A percentile compares a stretch with the other conserved stretches of the same genome.
These are phyloP conservation scores for Termitomyces heimii DNA, from an alignment of 768 basidiomycete species.

Conservation along the genomic window DNA sequence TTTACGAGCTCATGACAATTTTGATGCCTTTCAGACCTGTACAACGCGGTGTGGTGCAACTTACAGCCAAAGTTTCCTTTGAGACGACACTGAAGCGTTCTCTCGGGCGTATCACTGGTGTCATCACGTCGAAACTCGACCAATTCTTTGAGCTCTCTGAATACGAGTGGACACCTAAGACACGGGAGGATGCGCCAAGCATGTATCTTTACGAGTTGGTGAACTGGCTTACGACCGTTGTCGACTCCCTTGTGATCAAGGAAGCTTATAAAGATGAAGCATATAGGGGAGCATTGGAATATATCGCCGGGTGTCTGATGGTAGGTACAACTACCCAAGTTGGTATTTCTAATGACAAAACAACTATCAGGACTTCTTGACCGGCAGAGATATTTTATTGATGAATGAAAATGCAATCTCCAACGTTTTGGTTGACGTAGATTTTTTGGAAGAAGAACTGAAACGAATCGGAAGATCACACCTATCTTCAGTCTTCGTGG, in stretches of 20 bases:
- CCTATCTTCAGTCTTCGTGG: conserved; percentile 66
- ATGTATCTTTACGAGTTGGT: conserved; percentile 93
- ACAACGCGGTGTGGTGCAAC: conserved; percentile 72
- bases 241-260: conserved; percentile 83
- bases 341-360: neutral
- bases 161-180: conserved; percentile 85
- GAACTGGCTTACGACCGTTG: conserved; percentile 94
- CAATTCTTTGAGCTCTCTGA: conserved; percentile 94
- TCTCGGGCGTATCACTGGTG: conserved; percentile 65
- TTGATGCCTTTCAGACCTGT: conserved; percentile 50
- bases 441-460: conserved; percentile 86
- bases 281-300: conserved; percentile 81
- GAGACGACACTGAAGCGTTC: conserved; percentile 62
- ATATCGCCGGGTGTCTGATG: conserved; percentile 86
- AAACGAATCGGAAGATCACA: conserved; percentile 67
- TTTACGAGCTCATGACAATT: neutral
- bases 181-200: conserved; percentile 74
- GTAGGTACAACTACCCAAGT: conserved; percentile 36
- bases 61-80: conserved; percentile 62
- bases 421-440: conserved; percentile 81
- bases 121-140: conserved; percentile 89
- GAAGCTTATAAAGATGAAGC: conserved; percentile 85
- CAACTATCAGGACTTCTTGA: conserved; percentile 59
- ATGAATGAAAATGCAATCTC: conserved; percentile 89
- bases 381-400: conserved; percentile 64